Evolutionary conservation across 2,329 filamentous ascomycete genomes (phyloP).

Genomic region (Penicillium fuscoglaucum): DNA sequence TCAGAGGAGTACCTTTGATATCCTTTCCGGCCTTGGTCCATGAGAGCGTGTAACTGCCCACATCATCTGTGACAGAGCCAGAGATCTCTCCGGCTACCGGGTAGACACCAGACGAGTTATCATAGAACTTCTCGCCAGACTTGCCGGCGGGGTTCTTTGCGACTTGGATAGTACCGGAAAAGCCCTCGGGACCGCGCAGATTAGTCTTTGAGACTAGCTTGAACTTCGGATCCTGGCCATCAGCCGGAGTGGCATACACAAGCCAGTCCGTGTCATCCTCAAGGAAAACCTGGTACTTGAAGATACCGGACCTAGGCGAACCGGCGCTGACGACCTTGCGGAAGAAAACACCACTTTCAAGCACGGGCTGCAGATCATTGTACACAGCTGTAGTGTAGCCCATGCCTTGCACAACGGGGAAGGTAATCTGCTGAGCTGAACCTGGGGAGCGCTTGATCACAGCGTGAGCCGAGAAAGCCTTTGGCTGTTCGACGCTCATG

Average conservation of each 20-base stretch:
- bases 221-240: slow-evolving; percentile 65
- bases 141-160: slow-evolving; percentile 67
- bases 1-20: slow-evolving; percentile 55
- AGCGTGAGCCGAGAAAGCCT: slow-evolving; percentile 64
- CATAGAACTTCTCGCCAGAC: slow-evolving; percentile 67
- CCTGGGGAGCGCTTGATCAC: slow-evolving; percentile 61
- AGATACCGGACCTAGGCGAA: slow-evolving; percentile 61
- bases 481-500: slow-evolving; percentile 54
- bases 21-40: slow-evolving; percentile 71
- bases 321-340: slow-evolving; percentile 58
- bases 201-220: slow-evolving; percentile 65
- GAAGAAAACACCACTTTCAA: slow-evolving; percentile 76
- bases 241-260: slow-evolving; percentile 68
- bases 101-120: slow-evolving; percentile 74
- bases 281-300: slow-evolving; percentile 73
- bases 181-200: slow-evolving; percentile 65
- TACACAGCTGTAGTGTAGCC: slow-evolving; percentile 80
- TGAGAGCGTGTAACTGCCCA: slow-evolving; percentile 70
- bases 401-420: slow-evolving; percentile 88
- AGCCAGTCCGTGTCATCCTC: slow-evolving; percentile 76
- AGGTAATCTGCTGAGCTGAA: slow-evolving; percentile 63
- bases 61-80: slow-evolving; percentile 57
- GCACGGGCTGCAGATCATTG: slow-evolving; percentile 65
- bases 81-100: slow-evolving; percentile 63
- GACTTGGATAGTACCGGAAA: slow-evolving; percentile 78